phyloP scores from a whole-genome alignment of 2,329 filamentous ascomycete species.

The Claviceps sp. region DNA sequence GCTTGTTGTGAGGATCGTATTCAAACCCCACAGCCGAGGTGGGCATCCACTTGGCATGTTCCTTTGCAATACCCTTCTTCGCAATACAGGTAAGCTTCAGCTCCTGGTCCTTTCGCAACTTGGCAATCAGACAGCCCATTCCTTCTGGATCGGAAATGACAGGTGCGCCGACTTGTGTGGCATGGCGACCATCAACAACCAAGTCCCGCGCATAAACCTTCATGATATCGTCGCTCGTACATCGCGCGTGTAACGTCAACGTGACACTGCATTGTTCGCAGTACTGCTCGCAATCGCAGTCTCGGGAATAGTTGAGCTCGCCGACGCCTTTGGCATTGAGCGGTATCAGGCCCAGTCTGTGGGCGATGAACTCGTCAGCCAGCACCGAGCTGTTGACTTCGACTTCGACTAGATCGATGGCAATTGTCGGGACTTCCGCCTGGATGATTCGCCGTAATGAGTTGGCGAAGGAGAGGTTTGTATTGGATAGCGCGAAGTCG shows the following conservation, averaged over 20 bases:
- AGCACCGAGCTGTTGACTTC: conserved; percentile 90
- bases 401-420: conserved; percentile 89
- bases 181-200: conserved; percentile 54
- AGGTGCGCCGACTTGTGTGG: conserved; percentile 68
- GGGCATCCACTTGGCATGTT: conserved; percentile 96
- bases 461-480: conserved; percentile 87
- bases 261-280: conserved; percentile 86
- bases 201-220: conserved; percentile 88
- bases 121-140: conserved; percentile 75
- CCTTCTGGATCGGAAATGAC: conserved; percentile 74
- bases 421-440: conserved; percentile 85
- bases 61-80: conserved; percentile 97
- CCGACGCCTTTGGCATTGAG: conserved; percentile 75
- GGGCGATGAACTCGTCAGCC: conserved; percentile 89
- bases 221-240: conserved; percentile 77
- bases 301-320: conserved; percentile 72
- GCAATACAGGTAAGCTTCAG: conserved; percentile 83
- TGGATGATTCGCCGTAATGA: conserved; percentile 81
- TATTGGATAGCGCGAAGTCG: conserved; percentile 82
- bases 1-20: conserved; percentile 95
- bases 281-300: conserved; percentile 93
- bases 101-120: conserved; percentile 81
- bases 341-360: conserved; percentile 81
- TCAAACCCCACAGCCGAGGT: conserved; percentile 89
- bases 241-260: conserved; percentile 73